Conservation (phyloP, 495 filamentous ascomycete genomes). For the Penicillium dipodomyicola region DNA sequence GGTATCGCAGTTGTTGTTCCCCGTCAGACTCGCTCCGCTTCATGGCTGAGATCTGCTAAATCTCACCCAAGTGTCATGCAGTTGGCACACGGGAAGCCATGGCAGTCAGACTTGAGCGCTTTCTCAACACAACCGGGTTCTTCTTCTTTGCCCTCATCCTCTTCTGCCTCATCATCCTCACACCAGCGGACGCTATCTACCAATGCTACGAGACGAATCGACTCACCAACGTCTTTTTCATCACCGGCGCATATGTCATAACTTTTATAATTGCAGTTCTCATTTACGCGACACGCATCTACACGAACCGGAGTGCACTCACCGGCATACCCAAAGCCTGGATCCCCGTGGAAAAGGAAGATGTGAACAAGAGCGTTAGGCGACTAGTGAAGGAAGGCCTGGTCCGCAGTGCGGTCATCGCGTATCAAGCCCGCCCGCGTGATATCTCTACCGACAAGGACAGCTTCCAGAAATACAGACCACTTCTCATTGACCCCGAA, state of each 20-base stretch:
- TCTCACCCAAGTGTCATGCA: slow-evolving; percentile 13
- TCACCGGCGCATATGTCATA: slow-evolving; percentile 73
- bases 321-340: slow-evolving; percentile 79
- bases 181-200: slow-evolving; percentile 78
- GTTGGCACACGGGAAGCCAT: slow-evolving; percentile 32
- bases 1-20: neutral
- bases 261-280: slow-evolving; percentile 69
- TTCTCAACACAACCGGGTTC: slow-evolving; percentile 81
- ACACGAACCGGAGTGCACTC: slow-evolving; percentile 75
- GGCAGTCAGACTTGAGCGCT: slow-evolving; percentile 62
- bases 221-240: slow-evolving; percentile 79
- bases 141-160: slow-evolving; percentile 72
- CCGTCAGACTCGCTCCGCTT: slow-evolving; percentile 1
- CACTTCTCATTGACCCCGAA: slow-evolving; percentile 36
- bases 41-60: slow-evolving; percentile 7
- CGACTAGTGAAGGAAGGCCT: slow-evolving; percentile 70
- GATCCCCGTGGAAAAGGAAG: slow-evolving; percentile 76
- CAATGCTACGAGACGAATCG: slow-evolving; percentile 65
- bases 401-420: slow-evolving; percentile 73
- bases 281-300: slow-evolving; percentile 85
- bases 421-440: slow-evolving; percentile 73
- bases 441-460: slow-evolving; percentile 36
- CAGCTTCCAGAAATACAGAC: slow-evolving; percentile 30
- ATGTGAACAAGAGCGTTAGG: slow-evolving; percentile 66
- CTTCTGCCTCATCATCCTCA: slow-evolving; percentile 70